Evolutionary conservation across 768 basidiomycete genomes (phyloP).

Genomic region (Rhizopogon vinicolor): DNA sequence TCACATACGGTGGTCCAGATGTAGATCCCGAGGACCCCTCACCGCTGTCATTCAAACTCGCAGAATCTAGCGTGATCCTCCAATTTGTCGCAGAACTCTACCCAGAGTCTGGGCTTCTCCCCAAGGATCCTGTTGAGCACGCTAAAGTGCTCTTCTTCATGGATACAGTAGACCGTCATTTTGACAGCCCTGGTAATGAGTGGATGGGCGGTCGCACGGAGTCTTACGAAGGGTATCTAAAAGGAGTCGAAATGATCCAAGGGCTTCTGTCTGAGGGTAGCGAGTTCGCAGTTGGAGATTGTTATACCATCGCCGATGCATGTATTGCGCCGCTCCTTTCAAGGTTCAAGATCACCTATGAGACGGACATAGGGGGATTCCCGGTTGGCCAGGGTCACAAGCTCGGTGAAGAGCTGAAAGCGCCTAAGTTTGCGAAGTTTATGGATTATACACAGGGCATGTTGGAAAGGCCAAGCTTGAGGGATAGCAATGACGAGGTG

Average conservation of each 20-base stretch:
- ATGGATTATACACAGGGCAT: conserved; percentile 43
- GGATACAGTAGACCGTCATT: conserved; percentile 42
- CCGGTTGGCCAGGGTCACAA: conserved; percentile 42
- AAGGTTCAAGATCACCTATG: conserved; percentile 37
- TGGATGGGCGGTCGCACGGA: conserved; percentile 31
- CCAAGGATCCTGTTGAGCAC: conserved; percentile 46
- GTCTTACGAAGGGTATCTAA: conserved; percentile 33
- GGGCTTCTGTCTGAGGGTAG: conserved; percentile 38
- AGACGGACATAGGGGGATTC: conserved; percentile 47
- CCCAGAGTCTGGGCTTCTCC: conserved; percentile 42
- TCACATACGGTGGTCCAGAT: conserved; percentile 56
- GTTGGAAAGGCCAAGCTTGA: conserved; percentile 47
- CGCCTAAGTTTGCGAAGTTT: conserved; percentile 43
- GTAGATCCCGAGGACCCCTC: conserved; percentile 52
- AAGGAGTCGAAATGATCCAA: conserved; percentile 44
- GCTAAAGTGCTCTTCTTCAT: conserved; percentile 61
- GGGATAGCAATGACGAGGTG: conserved; percentile 48
- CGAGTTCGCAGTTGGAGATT: conserved; percentile 23
- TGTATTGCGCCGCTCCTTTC: conserved; percentile 55
- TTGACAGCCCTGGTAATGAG: conserved; percentile 30
- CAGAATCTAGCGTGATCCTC: conserved; percentile 60
- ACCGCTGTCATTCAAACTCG: conserved; percentile 51
- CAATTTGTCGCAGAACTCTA: conserved; percentile 63
- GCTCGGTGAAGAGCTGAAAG: conserved; percentile 33
- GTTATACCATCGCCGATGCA: conserved; percentile 48